Base-by-base conservation (phyloP, 1,139 yeast species). In the Schwanniomyces etchellsii region DNA sequence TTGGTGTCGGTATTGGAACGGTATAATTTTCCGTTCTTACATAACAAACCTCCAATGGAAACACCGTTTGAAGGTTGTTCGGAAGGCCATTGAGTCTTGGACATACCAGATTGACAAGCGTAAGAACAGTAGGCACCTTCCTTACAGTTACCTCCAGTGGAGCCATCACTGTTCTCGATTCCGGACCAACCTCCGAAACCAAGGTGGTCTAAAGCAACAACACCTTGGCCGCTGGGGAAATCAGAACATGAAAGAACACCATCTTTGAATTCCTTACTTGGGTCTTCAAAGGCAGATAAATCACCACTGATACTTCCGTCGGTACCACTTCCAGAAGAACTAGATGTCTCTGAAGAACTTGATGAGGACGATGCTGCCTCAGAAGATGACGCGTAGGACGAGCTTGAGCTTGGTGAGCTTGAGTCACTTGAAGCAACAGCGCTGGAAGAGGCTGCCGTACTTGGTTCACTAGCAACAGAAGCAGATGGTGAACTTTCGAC, bases 81-180 rank as follows among this genome's bases (percentile, higher is more conserved):
- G 20, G 75, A 59, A 35, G 93, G 93, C 88, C 88, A 82, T 65
- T 82, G 93, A 36, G 91, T 81, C 69, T 82, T 82, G 47, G 91
- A 81, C 91, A 81, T 81, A 74, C 93, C 93, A 35, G 91, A 75
- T 62, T 81, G 89, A 64, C 93, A 82, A 40, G 91, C 86, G 55
- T 82, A 82, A 35, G 91, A 82, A 60, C 93, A 82, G 71, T 80
- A 81, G 48, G 74, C 71, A 37, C 88, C 91, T 39, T 81, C 88
- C 43, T 68, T 55, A 69, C 93, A 82, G 28, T 66, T 52, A 37
- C 81, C 70, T 37, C 85, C 79, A 37, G 86, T 77, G 29, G 76
- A 69, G 50, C 82, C 83, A 42, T 71, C 55, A 47, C 66, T 56
- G 52, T 75, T 74, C 66, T 78, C 77, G 45, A 81, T 63, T 53